Evolutionary conservation across 805 yeast genomes (phyloP).

Genomic region (Blastobotrys peoriensis): DNA sequence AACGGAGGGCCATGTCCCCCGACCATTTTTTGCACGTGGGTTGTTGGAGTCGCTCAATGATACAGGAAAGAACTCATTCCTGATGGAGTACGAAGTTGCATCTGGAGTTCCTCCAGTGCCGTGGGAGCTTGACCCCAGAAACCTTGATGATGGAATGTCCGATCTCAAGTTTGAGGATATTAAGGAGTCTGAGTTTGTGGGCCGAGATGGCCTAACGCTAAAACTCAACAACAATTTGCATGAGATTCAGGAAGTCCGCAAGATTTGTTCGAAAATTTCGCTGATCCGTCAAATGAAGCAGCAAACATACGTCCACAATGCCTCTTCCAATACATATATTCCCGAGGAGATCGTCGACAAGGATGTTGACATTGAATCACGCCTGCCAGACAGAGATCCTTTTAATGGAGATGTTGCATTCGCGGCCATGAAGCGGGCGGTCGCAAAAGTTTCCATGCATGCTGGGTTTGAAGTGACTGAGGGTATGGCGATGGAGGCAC

Average conservation of each 20-base stretch:
- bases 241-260: constrained; percentile 82
- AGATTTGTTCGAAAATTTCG: constrained; percentile 80
- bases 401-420: constrained; percentile 56
- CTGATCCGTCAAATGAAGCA: constrained; percentile 87
- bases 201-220: constrained; percentile 52
- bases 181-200: constrained; percentile 36
- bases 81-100: constrained; percentile 73
- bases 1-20: constrained; percentile 17
- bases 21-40: constrained; percentile 17
- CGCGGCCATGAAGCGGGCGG: constrained; percentile 58
- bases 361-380: constrained; percentile 81
- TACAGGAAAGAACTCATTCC: constrained; percentile 25
- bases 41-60: constrained; percentile 27
- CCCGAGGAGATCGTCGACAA: constrained; percentile 52
- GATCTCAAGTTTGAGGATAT: constrained; percentile 34
- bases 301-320: constrained; percentile 65
- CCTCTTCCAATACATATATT: constrained; percentile 67
- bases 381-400: constrained; percentile 62
- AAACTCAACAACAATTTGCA: constrained; percentile 59
- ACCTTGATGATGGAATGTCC: constrained; percentile 42
- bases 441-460: constrained; percentile 80
- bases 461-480: constrained; percentile 86
- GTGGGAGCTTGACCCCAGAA: constrained; percentile 34
- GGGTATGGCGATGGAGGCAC: constrained; percentile 65
- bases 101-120: constrained; percentile 71